These are phyloP conservation scores for Phytophthora hibernalis DNA, from an alignment of 352 stramenopile species.

Conservation along the genomic window DNA sequence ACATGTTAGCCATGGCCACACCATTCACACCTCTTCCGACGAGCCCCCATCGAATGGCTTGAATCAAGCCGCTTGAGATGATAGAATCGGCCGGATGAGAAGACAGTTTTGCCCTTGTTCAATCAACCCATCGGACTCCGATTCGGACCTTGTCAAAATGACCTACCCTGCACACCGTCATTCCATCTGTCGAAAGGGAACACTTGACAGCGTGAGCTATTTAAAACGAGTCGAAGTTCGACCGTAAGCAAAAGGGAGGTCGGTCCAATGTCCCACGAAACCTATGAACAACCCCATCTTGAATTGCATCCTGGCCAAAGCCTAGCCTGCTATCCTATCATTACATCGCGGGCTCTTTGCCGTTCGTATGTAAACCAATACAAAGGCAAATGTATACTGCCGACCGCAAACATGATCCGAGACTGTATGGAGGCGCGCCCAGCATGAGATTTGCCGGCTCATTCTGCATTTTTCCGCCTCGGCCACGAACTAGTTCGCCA, in stretches of 20 bases:
- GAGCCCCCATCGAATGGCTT: too few relatives aligned
- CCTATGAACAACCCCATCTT: slow-evolving; percentile 33
- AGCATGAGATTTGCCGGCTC: slow-evolving; percentile 34
- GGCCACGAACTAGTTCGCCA: slow-evolving; percentile 25
- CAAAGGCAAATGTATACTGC: neutral
- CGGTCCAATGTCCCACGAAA: slow-evolving; percentile 23
- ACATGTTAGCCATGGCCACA: too few relatives aligned
- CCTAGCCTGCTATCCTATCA: slow-evolving; percentile 30
- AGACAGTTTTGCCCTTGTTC: neutral
- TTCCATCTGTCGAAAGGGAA: slow-evolving; percentile 27
- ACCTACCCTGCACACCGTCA: neutral
- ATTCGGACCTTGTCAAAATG: too few relatives aligned
- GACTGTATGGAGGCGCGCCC: neutral
- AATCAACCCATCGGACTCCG: too few relatives aligned
- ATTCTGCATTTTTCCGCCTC: slow-evolving; percentile 39
- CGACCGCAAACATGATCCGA: neutral
- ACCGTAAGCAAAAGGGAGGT: slow-evolving; percentile 17
- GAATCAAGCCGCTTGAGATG: too few relatives aligned
- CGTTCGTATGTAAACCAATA: slow-evolving; percentile 23
- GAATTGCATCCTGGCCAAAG: slow-evolving; percentile 31
- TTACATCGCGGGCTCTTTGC: slow-evolving; percentile 29
- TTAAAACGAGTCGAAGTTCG: too few relatives aligned
- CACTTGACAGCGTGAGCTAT: slow-evolving; percentile 17
- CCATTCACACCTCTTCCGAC: neutral
- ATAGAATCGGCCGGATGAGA: neutral